Base-by-base conservation (phyloP, 2,329 filamentous ascomycete species). In the Alternaria postmessia region DNA sequence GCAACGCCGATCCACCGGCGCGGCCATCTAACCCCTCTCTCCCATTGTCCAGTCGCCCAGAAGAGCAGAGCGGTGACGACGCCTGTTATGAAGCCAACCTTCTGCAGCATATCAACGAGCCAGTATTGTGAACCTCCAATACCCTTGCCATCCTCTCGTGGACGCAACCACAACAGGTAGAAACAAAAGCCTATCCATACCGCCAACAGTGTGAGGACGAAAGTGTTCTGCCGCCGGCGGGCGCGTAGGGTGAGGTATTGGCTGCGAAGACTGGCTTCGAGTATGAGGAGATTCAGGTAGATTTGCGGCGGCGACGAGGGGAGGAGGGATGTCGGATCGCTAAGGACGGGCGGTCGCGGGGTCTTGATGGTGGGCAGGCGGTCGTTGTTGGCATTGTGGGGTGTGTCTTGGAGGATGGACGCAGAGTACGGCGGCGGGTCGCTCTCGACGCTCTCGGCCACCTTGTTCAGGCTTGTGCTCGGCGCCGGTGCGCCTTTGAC, bases 41-140 rank as follows among this genome's bases (percentile, higher is more conserved):
- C 94, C 91, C 94, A 99, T 78, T 97, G 94, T 28, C 95, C 95
- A 0, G 94, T 97, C 16, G 89, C 94, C 92, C 94, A 97, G 67
- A 98, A 90, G 36, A 99, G 84, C 43, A 93, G 85, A 36, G 88
- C 91, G 0, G 94, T 97, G 61, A 97, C 90, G 60, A 96, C 86
- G 47, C 95, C 95, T 24, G 93, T 93, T 80, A 96, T 91, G 74
- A 97, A 91, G 72, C 92, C 94, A 54, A 99, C 88, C 78, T 95
- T 96, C 81, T 98, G 92, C 7, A 87, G 87, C 76, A 91, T 92
- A 73, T 98, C 94, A 4, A 98, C 87, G 28, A 96, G 89, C 94
- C 94, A 98, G 84, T 99, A 99, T 54, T 97, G 93, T 14, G 91
- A 94, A 32, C 95, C 94, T 53, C 95, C 95, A 6, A 97, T 88